phyloP scores from a whole-genome alignment of 2,329 filamentous ascomycete genomes.

The Botryotinia convoluta region DNA sequence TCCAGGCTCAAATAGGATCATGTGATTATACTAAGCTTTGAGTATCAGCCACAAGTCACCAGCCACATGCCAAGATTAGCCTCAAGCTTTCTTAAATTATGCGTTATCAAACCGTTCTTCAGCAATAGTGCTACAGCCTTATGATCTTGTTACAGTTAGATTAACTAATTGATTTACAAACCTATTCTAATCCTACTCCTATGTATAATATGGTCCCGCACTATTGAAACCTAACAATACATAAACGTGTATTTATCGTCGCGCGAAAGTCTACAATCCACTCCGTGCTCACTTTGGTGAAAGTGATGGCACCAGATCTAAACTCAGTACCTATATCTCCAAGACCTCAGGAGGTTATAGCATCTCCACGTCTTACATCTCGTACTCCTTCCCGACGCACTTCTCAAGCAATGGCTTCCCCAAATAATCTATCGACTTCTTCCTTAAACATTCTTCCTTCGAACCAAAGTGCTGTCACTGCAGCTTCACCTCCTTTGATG shows the following conservation, averaged over 20 bases:
- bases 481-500: conserved; percentile 30
- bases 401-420: conserved; percentile 33
- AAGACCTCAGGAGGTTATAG: conserved; percentile 28
- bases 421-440: conserved; percentile 63
- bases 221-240: conserved; percentile 7
- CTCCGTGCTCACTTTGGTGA: background rate
- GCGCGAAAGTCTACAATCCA: background rate
- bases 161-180: conserved; percentile 3
- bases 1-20: background rate
- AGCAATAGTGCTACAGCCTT: background rate
- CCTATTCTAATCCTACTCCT: background rate
- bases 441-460: conserved; percentile 60
- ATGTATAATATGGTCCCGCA: conserved; percentile 4
- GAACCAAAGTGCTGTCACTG: conserved; percentile 36
- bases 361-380: conserved; percentile 33
- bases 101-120: background rate
- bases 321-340: conserved; percentile 39
- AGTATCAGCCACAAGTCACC: background rate
- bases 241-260: background rate
- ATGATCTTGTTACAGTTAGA: background rate
- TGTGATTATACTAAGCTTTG: background rate
- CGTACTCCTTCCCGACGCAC: conserved; percentile 33
- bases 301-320: conserved; percentile 39
- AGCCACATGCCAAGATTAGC: background rate
- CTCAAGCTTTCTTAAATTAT: background rate